Percentiles rank a stretch among this genome's conserved stretches.
Conservation (phyloP, 179 eudicot species). For the Amaranthus tricolor region DNA sequence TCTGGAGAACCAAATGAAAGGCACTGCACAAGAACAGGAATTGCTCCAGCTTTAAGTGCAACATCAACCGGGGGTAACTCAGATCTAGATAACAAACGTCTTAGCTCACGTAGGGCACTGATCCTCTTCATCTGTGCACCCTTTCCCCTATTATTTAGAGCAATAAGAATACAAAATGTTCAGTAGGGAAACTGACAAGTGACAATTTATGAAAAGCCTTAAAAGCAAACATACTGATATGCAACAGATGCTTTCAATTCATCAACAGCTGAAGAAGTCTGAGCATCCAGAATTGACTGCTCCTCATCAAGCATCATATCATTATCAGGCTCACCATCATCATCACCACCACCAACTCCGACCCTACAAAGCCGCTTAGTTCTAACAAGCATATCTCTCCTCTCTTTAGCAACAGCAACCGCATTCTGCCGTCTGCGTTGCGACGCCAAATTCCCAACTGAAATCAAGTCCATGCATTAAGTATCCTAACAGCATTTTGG, state of each 20-base stretch:
- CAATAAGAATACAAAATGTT: slow-evolving; percentile 1
- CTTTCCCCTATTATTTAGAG: slow-evolving; percentile 61
- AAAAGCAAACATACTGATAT: slow-evolving; percentile 52
- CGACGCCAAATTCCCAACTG: slow-evolving; percentile 82
- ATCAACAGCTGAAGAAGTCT: slow-evolving; percentile 77
- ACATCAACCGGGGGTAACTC: slow-evolving; percentile 96
- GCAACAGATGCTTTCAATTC: slow-evolving; percentile 57
- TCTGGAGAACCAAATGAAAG: slow-evolving; percentile 92
- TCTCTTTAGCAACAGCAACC: slow-evolving; percentile 74
- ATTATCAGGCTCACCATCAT: slow-evolving; percentile 37
- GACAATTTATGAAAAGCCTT: no score
- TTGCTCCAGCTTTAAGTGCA: slow-evolving; percentile 78
- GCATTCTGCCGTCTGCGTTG: slow-evolving; percentile 78
- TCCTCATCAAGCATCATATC: slow-evolving; percentile 83
- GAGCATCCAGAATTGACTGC: slow-evolving; percentile 68
- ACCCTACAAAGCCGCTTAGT: slow-evolving; percentile 87
- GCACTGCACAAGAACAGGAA: slow-evolving; percentile 78
- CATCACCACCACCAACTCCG: slow-evolving; percentile 50
- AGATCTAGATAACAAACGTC: slow-evolving; percentile 77
- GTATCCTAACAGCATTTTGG: slow-evolving; percentile 8
- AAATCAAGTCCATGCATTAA: slow-evolving; percentile 10
- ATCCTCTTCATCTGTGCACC: slow-evolving; percentile 78
- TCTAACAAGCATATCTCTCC: slow-evolving; percentile 85
- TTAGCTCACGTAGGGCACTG: slow-evolving; percentile 68
- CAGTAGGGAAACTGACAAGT: neutral